Evolutionary conservation across 2,329 filamentous ascomycete genomes (phyloP), one percentile per base, ranked within the genome.

Genomic region (Alternaria alternata): DNA sequence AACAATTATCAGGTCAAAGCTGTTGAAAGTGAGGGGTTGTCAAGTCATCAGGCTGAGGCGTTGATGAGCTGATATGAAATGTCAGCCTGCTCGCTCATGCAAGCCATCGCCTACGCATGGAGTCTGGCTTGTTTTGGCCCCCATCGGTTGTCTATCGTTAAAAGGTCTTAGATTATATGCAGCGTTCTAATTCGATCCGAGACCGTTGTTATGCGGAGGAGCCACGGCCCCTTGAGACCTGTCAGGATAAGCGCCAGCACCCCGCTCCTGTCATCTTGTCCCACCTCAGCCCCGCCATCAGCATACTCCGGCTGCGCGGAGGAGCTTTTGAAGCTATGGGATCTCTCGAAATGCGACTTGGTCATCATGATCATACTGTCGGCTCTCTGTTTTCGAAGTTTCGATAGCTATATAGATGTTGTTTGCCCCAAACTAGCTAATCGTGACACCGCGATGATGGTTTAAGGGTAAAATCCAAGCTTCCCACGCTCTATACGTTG

Each of bases 391-490:
- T 18, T 14, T 26, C 0, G 14, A 12, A 14, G 3, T 2, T 47
- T 4, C 39, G 5, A 1, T 18, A 6, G 8, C 8, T 11, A 11
- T 4, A 18, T 38, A 28, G 5, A 2, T 3, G 6, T 26, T 18
- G 18, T 24, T 14, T 7, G 9, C 0, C n/a, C 1, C 0, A 20
- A 20, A 0, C 6, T 11, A 32, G 22, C 9, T 32, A 34, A 38
- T 16, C 16, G 12, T 24, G 14, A 22, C 3, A 32, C 14, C 44
- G 69, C 70, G 62, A 54, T 57, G 59, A 67, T 73, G 67, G 69
- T 73, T 73, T 71, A 72, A 64, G 51, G 70, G 70, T 73, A 71
- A 67, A 73, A 73, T 72, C 68, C 57, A 65, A 67, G 70, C 69
- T 72, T 73, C 69, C 70, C 69, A 73, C 66, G 51, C 55, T 20